Base-by-base conservation (phyloP, 495 filamentous ascomycete genomes). In the Saxophila tyrrhenica region DNA sequence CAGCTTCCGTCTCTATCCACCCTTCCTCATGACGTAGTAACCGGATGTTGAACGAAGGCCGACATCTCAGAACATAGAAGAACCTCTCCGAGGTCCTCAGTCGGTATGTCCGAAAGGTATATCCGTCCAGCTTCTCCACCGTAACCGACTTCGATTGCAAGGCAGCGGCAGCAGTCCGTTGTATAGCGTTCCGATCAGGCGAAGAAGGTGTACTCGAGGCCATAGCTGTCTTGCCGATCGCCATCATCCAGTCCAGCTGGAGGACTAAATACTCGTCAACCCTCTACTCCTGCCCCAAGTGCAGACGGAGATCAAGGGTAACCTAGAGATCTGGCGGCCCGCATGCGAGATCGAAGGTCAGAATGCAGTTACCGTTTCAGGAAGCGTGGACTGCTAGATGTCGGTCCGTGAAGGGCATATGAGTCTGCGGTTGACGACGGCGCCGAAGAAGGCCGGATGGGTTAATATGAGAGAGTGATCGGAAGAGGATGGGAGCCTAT, bases 21-120 rank as follows among this genome's bases (percentile, higher is more conserved):
- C 67, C 65, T 23, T 75, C 69, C 62, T 85, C 82, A 48, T 80
- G 75, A 19, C 81, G 75, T 2, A 85, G 69, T 2, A 83, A 67
- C 9, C 73, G 70, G 1, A 73, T 75, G 21, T 69, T 71, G 35
- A 70, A 65, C 19, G 65, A 67, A n/a, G 81, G 80, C 19, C 72
- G 69, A 54, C 72, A 67, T 60, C 80, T 78, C 8, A 84, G 62
- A 1, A 83, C 59, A 23, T 83, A 59, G 35, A 69, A 67, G 25
- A 65, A 66, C 19, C 74, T 75, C 52, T 82, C 79, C 0, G 78
- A 75, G 25, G 83, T 73, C 38, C 62, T 70, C 8, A 84, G 60
- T 0, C 72, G 63, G 47, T 74, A 78, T 19, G 82, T 67, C 3
- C 73, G 70, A 63, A 82, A 74, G 20, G 83, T 63, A 58, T 75